Percentiles rank a stretch among this genome's conserved stretches.
phyloP scores from a whole-genome alignment of 1,284 basidiomycete species.

The Hemileia vastatrix region DNA sequence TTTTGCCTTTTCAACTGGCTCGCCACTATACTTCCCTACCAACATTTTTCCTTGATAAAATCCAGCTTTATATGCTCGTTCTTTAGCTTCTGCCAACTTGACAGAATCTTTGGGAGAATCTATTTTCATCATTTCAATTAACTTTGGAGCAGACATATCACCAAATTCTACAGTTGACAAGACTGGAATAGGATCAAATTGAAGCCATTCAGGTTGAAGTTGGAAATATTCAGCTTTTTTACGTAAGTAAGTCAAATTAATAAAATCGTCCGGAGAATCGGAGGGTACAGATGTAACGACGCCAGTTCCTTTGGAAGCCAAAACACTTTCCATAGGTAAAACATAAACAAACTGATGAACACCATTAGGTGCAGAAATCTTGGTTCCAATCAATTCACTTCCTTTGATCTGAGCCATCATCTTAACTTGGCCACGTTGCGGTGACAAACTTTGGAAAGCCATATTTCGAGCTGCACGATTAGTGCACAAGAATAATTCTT shows the following conservation, averaged over 20 bases:
- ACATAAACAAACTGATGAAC: constrained; percentile 82
- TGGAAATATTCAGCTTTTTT: constrained; percentile 98
- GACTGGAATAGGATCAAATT: constrained; percentile 77
- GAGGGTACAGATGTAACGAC: constrained; percentile 97
- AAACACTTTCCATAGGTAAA: constrained; percentile 93
- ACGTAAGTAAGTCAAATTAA: constrained; percentile 78
- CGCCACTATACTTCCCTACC: constrained; percentile 77
- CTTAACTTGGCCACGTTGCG: constrained; percentile 57
- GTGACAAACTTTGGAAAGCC: constrained; percentile 70
- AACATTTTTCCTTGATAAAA: constrained; percentile 89
- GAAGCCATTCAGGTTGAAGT: constrained; percentile 80
- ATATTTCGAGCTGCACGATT: constrained; percentile 89
- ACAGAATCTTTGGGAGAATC: constrained; percentile 89
- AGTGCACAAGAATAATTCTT: constrained; percentile 76
- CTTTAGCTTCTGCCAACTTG: constrained; percentile 91
- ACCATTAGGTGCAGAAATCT: constrained; percentile 77
- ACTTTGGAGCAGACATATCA: constrained; percentile 75
- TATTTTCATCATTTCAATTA: constrained; percentile 86
- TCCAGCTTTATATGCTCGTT: constrained; percentile 95
- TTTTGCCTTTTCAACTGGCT: constrained; percentile 82
- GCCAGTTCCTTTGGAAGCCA: constrained; percentile 94
- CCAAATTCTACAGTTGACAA: constrained; percentile 82
- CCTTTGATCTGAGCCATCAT: constrained; percentile 71
- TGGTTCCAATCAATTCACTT: constrained; percentile 72
- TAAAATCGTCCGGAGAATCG: constrained; percentile 95